Conservation (phyloP, 108 stramenopile species). For the Fistulifera pelliculosa region DNA sequence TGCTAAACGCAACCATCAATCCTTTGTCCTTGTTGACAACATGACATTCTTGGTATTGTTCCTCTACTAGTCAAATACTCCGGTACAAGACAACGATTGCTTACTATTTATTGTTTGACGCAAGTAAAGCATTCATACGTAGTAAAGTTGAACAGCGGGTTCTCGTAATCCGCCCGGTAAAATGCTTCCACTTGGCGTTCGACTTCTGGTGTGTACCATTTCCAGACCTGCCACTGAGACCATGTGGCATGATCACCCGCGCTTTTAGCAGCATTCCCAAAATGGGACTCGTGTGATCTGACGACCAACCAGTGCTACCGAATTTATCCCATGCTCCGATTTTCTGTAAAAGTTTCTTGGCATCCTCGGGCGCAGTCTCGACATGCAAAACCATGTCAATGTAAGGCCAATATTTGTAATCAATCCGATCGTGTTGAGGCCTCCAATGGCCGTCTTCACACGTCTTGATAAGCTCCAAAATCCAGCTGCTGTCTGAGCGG, state of each 20-base stretch:
- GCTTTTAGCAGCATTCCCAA: conserved; percentile 8
- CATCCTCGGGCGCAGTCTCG: conserved; percentile 22
- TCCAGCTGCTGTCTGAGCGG: conserved; percentile 12
- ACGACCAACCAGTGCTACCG: conserved; percentile 39
- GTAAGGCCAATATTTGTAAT: conserved; percentile 25
- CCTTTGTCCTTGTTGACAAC: too few species aligned
- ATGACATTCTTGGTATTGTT: too few species aligned
- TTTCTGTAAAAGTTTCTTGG: conserved; percentile 18
- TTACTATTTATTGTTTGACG: too few species aligned
- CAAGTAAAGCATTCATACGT: conserved; percentile 1
- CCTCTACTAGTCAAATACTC: too few species aligned
- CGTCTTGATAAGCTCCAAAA: conserved; percentile 17
- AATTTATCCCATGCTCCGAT: conserved; percentile 17
- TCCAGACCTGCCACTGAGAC: conserved; percentile 6
- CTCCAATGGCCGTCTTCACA: conserved; percentile 36
- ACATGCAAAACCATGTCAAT: conserved; percentile 39
- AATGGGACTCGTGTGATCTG: conserved; percentile 15
- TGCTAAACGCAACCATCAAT: too few species aligned
- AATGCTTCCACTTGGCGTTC: conserved; percentile 17
- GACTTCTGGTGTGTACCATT: conserved; percentile 19
- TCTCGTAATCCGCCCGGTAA: conserved; percentile 22
- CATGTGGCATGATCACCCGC: conserved; percentile 16
- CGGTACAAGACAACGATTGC: too few species aligned
- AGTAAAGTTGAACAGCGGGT: conserved; percentile 26
- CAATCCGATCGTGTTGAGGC: conserved; percentile 29